Evolutionary conservation across 2,329 filamentous ascomycete genomes (phyloP).

Genomic region (Colletotrichum viniferum): DNA sequence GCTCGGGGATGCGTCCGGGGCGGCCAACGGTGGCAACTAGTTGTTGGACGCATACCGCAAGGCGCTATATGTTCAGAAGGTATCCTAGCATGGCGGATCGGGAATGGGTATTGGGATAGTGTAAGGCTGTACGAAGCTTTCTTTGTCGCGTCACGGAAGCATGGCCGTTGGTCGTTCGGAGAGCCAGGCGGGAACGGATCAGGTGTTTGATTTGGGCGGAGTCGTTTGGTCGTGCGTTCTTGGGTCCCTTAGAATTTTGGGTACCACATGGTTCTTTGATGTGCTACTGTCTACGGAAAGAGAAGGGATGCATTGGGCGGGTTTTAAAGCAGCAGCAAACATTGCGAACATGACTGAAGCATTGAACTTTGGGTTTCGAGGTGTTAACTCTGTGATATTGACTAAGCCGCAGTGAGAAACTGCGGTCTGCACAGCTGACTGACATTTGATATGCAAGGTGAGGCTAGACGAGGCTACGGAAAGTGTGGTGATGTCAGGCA

Average conservation of each 20-base stretch:
- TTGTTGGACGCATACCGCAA: not conserved
- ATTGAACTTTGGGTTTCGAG: not conserved
- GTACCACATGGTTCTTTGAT: not conserved
- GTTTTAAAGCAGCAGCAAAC: slow-evolving; percentile 16
- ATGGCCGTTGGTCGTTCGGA: slow-evolving; percentile 10
- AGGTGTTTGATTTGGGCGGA: slow-evolving; percentile 16
- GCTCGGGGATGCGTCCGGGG: slow-evolving; percentile 32
- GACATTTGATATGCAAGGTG: not conserved
- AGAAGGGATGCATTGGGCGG: slow-evolving; percentile 17
- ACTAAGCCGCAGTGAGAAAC: not conserved
- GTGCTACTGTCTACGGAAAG: not conserved
- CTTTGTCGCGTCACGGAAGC: slow-evolving; percentile 12
- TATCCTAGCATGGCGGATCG: slow-evolving; percentile 21
- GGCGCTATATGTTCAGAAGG: not conserved
- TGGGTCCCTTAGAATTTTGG: slow-evolving; percentile 10
- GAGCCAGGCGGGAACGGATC: not conserved
- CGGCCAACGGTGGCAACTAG: not conserved
- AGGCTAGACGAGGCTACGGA: not conserved
- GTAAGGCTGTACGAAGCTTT: slow-evolving; percentile 14
- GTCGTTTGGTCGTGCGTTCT: slow-evolving; percentile 5
- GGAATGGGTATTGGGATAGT: slow-evolving; percentile 12
- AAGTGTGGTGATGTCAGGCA: not conserved
- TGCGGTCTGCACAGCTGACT: not conserved
- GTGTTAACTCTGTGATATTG: not conserved
- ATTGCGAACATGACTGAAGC: slow-evolving; percentile 16